Evolutionary conservation across 768 basidiomycete species (phyloP).

Genomic region (Boletus tylopilopsis): DNA sequence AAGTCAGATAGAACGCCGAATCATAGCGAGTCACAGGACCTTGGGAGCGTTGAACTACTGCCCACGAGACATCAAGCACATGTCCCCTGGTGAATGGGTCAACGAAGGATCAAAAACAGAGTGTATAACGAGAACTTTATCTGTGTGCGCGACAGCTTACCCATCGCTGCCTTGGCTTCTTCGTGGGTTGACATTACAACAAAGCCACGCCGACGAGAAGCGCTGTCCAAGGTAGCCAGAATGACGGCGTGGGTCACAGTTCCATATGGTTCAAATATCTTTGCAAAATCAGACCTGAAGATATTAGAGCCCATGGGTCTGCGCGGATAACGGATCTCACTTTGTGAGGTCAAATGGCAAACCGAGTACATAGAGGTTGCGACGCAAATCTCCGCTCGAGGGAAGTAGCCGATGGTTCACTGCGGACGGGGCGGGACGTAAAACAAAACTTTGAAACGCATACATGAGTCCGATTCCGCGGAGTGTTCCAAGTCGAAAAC

Average conservation of each 20-base stretch:
- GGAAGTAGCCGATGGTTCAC: constrained; percentile 10
- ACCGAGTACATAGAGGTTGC: constrained; percentile 83
- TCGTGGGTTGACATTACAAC: constrained; percentile 74
- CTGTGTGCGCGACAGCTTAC: constrained; percentile 59
- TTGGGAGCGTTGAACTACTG: constrained; percentile 82
- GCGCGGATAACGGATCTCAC: constrained; percentile 35
- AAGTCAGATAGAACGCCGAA: constrained; percentile 4
- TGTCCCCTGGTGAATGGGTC: constrained; percentile 50
- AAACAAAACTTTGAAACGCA: constrained; percentile 36
- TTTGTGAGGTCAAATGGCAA: constrained; percentile 79
- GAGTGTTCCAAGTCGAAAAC: constrained; percentile 20
- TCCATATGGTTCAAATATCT: constrained; percentile 62
- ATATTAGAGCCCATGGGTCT: background rate
- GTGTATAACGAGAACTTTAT: constrained; percentile 50
- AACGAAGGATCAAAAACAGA: background rate
- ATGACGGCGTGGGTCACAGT: constrained; percentile 75
- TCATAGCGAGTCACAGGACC: constrained; percentile 36
- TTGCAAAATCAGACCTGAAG: constrained; percentile 50
- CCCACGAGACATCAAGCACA: constrained; percentile 80
- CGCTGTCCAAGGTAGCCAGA: constrained; percentile 78
- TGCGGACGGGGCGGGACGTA: constrained; percentile 15
- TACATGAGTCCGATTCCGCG: constrained; percentile 14
- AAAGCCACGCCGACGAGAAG: constrained; percentile 79
- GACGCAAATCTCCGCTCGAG: constrained; percentile 44
- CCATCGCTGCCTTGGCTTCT: constrained; percentile 70